These are phyloP conservation scores for Raphanus hybrid DNA, from an alignment of 441 rosid genomes.

Conservation along the genomic window DNA sequence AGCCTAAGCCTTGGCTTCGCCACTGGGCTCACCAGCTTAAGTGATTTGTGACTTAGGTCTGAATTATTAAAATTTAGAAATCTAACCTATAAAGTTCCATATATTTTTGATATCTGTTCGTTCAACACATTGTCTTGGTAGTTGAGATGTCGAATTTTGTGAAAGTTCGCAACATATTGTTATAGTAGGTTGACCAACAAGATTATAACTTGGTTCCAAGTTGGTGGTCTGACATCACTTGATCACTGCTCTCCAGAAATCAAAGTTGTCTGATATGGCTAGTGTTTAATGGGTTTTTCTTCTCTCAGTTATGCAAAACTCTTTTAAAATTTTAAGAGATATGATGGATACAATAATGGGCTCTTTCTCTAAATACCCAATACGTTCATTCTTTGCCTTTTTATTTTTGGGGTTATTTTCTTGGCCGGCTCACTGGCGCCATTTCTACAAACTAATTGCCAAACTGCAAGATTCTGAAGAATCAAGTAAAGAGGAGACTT, in stretches of 20 bases:
- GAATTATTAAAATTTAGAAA: not conserved
- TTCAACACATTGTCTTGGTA: slow-evolving; percentile 20
- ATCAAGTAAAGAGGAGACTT: not conserved
- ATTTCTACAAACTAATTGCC: not conserved
- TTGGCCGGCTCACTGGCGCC: not conserved
- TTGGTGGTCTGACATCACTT: slow-evolving; percentile 13
- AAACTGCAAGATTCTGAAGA: not conserved
- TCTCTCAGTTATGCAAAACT: not conserved
- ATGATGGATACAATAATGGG: slow-evolving; percentile 3
- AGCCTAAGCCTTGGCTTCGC: no score
- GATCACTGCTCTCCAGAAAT: no score
- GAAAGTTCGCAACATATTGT: slow-evolving; percentile 44
- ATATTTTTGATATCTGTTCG: not conserved
- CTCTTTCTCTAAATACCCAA: not conserved
- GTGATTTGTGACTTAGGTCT: slow-evolving; percentile 83
- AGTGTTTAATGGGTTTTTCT: not conserved
- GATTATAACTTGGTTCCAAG: slow-evolving; percentile 68
- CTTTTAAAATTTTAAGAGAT: not conserved
- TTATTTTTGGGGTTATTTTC: not conserved
- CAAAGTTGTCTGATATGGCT: slow-evolving; percentile 28
- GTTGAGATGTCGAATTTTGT: slow-evolving; percentile 62
- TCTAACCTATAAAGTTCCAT: no score
- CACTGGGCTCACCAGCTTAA: slow-evolving; percentile 77
- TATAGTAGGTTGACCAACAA: not conserved
- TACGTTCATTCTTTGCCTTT: not conserved